Evolutionary conservation across 2,329 filamentous ascomycete species (phyloP).

Genomic region (Orbilia brochopaga): DNA sequence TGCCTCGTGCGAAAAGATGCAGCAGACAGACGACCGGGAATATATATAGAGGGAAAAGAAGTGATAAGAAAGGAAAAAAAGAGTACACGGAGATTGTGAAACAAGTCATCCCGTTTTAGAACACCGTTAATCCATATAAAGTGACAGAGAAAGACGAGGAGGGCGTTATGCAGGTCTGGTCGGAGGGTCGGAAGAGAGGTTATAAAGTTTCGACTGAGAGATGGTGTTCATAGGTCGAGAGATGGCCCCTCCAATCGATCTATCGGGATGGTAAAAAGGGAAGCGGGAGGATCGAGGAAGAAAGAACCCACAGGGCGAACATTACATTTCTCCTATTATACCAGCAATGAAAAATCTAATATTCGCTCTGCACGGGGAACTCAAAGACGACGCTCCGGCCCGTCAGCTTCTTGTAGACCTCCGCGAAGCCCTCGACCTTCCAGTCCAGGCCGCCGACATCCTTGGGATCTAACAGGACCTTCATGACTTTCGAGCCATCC

Average conservation of each 20-base stretch:
- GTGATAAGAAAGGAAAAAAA: constrained; percentile 29
- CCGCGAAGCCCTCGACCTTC: constrained; percentile 98
- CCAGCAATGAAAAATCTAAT: constrained; percentile 65
- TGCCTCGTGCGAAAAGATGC: constrained; percentile 32
- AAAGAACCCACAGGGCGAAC: constrained; percentile 21
- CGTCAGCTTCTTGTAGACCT: constrained; percentile 98
- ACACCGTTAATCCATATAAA: constrained; percentile 50
- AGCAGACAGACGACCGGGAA: constrained; percentile 47
- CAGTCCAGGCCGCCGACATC: constrained; percentile 99
- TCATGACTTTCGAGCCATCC: constrained; percentile 97
- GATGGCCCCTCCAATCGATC: constrained; percentile 27
- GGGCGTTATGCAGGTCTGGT: constrained; percentile 23
- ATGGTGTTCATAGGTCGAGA: constrained; percentile 30
- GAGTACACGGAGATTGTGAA: constrained; percentile 49
- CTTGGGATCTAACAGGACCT: constrained; percentile 99
- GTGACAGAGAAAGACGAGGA: constrained; percentile 43
- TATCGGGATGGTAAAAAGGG: constrained; percentile 37
- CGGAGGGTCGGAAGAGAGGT: constrained; percentile 25
- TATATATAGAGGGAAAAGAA: constrained; percentile 37
- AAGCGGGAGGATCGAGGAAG: too few species aligned
- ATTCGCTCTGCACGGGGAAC: constrained; percentile 83
- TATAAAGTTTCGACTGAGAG: constrained; percentile 19
- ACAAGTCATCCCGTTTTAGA: constrained; percentile 50
- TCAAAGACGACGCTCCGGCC: constrained; percentile 97
- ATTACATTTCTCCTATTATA: constrained; percentile 44